A percentile compares a stretch with the other conserved stretches of the same genome.
These are phyloP conservation scores for Monotropa hypopitys DNA, from an alignment of 179 eudicot genomes.

Conservation along the genomic window DNA sequence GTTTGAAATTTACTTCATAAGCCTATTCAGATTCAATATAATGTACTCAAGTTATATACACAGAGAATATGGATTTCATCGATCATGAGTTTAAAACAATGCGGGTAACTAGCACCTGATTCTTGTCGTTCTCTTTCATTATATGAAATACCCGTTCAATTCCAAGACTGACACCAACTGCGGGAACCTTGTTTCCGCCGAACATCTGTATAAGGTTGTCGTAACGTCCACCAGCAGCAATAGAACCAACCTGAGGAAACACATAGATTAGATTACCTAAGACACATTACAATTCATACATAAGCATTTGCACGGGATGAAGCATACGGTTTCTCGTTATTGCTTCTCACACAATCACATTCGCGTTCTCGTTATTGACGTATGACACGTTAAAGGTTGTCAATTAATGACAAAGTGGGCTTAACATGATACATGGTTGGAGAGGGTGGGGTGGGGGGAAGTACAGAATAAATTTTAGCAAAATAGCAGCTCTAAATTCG, in stretches of 20 bases:
- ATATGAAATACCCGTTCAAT: slow-evolving; percentile 90
- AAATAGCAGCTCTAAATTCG: neutral
- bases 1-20: too few species aligned
- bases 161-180: slow-evolving; percentile 88
- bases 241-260: slow-evolving; percentile 73
- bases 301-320: neutral
- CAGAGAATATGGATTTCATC: too few species aligned
- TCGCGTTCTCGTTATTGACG: too few species aligned
- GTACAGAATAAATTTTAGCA: neutral
- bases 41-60: too few species aligned
- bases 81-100: neutral
- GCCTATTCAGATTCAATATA: neutral
- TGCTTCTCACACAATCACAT: neutral
- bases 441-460: neutral
- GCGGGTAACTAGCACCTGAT: slow-evolving; percentile 40
- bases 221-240: slow-evolving; percentile 96
- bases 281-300: neutral
- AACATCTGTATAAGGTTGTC: slow-evolving; percentile 94
- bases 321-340: neutral
- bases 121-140: slow-evolving; percentile 74
- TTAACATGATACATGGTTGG: neutral
- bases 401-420: neutral
- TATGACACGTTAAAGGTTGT: too few species aligned
- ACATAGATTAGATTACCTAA: neutral
- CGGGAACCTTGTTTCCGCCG: slow-evolving; percentile 82